A percentile compares a stretch with the other conserved stretches of the same genome.
Evolutionary conservation across 129 eudicot genomes (phyloP).

Genomic region (Artemisia annua): DNA sequence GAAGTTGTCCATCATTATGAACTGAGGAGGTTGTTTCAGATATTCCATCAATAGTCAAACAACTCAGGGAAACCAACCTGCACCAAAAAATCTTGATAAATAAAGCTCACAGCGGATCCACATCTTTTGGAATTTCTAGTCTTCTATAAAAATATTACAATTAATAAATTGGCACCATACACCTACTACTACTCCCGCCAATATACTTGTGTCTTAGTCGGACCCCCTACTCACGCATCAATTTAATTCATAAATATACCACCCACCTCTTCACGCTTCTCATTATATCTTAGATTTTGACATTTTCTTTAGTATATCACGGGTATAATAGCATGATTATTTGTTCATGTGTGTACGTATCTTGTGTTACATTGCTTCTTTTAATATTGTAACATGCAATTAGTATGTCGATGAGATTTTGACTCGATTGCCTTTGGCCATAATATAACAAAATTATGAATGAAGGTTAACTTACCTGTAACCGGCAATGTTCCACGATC

Average conservation of each 20-base stretch:
- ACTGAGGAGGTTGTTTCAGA: too few species aligned
- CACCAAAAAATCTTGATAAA: conserved; percentile 67
- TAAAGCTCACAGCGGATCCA: conserved; percentile 63
- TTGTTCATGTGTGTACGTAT: not conserved
- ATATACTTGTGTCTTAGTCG: not conserved
- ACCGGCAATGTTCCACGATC: too few species aligned
- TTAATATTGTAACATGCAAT: not conserved
- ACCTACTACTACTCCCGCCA: not conserved
- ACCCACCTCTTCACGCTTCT: conserved; percentile 10
- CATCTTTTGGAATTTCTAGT: conserved; percentile 60
- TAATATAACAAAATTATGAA: too few species aligned
- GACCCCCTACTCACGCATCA: conserved; percentile 30
- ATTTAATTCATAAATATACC: conserved; percentile 19
- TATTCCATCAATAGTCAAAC: too few species aligned
- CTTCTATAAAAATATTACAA: conserved; percentile 30
- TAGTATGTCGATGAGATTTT: not conserved
- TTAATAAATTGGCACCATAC: conserved; percentile 3
- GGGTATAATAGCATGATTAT: not conserved
- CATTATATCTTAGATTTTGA: conserved; percentile 15
- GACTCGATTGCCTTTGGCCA: too few species aligned
- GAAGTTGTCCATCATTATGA: too few species aligned
- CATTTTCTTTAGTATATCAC: not conserved
- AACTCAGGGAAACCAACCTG: conserved; percentile 36
- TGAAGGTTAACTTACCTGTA: too few species aligned
- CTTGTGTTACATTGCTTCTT: not conserved